Conservation (phyloP, 257 asterid genomes). For the Capsicum baccatum region DNA sequence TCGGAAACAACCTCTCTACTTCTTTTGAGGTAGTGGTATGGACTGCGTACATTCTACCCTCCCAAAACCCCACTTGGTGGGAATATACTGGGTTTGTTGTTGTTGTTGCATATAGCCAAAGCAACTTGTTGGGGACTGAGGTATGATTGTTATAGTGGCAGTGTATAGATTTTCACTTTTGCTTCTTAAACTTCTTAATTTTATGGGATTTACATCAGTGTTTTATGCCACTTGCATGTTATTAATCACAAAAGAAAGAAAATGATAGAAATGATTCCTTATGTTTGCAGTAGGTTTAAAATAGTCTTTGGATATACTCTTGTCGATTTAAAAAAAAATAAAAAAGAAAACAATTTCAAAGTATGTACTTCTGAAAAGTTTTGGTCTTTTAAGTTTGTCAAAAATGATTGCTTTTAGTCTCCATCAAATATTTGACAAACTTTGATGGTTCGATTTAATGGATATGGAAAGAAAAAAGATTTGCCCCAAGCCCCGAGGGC, state of each 20-base stretch:
- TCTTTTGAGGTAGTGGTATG: no score
- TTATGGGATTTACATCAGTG: neutral
- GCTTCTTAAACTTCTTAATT: neutral
- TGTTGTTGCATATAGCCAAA: neutral
- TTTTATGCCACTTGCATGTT: neutral
- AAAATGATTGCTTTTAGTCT: neutral
- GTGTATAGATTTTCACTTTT: conserved; percentile 21
- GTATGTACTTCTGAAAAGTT: neutral
- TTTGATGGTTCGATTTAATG: neutral
- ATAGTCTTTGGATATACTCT: neutral
- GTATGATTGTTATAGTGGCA: neutral
- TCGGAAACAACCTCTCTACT: no score
- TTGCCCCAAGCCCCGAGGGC: neutral
- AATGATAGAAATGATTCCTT: neutral
- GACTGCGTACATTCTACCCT: no score
- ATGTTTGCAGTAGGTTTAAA: neutral
- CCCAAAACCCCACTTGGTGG: no score
- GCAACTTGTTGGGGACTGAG: neutral
- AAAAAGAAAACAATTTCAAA: no score
- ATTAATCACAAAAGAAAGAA: conserved; percentile 1
- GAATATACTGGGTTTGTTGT: no score
- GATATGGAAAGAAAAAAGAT: neutral
- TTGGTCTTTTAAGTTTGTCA: neutral
- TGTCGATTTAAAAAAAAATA: no score
- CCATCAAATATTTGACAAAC: neutral